Evolutionary conservation across 148 eudicot species (phyloP).

Genomic region (Fagopyrum tataricum): DNA sequence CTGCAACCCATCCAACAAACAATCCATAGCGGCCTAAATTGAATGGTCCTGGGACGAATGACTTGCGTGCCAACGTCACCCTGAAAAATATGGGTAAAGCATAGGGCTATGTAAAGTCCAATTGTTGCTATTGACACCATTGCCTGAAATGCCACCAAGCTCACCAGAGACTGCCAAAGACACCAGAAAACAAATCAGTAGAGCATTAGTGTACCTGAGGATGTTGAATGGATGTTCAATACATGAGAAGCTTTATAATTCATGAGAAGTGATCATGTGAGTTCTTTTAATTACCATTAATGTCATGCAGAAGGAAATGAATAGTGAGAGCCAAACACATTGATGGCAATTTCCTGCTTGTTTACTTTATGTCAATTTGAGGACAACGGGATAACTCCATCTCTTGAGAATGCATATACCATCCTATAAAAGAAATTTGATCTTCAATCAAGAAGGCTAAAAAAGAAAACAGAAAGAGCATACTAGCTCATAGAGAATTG

Average conservation of each 20-base stretch:
- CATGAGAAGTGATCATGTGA: not conserved
- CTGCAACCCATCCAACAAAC: conserved; percentile 76
- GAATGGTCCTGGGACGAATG: conserved; percentile 80
- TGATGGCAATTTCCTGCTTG: conserved; percentile 72
- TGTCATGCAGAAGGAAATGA: conserved; percentile 91
- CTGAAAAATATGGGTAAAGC: conserved; percentile 84
- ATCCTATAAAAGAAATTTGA: conserved; percentile 35
- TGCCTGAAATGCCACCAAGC: conserved; percentile 89
- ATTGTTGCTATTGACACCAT: conserved; percentile 93
- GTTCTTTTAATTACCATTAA: conserved; percentile 44
- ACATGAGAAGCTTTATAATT: not conserved
- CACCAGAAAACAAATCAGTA: not conserved
- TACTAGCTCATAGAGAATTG: conserved; percentile 22
- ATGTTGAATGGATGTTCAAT: not conserved
- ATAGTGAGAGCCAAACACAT: conserved; percentile 88
- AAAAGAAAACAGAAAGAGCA: not conserved
- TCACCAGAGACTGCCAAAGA: conserved; percentile 70
- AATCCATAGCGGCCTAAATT: conserved; percentile 70
- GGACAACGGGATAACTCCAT: conserved; percentile 99
- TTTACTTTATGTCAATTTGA: conserved; percentile 87
- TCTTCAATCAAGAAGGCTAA: not conserved
- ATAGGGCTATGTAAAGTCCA: conserved; percentile 88
- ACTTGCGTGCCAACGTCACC: conserved; percentile 80
- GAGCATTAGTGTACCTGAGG: not conserved
- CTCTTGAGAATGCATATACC: conserved; percentile 97